Evolutionary conservation across 2,329 filamentous ascomycete genomes (phyloP), one percentile per base, ranked within the genome.

Genomic region (Stachybotrys echinatus): DNA sequence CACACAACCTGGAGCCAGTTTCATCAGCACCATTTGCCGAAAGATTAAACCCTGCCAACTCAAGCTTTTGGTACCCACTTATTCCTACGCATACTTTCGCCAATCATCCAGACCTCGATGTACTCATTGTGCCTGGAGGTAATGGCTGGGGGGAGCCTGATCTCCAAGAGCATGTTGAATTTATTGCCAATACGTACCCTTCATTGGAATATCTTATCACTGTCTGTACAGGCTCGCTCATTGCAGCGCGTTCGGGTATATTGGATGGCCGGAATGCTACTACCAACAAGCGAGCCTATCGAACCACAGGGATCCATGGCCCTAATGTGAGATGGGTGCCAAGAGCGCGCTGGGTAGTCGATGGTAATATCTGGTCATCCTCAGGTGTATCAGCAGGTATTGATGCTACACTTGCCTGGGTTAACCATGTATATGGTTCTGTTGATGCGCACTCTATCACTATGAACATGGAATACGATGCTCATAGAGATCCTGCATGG

Each of bases 331-430:
- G 74, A 0, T 87, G 83, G 83, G 65, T 80, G 17, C 62, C 68
- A 0, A 68, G 71, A 42, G 83, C 83, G 8, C 69, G 83, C 43
- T 86, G 82, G 83, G 77, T 83, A 0, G 67, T 66, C 0, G 80
- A 84, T 59, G 81, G 76, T 2, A 81, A 84, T 49, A 68, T 84
- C 2, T 86, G 82, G 81, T 82, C 77, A 0, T 76, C 75, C 2
- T 81, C 79, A 0, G 83, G 83, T 0, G 75, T 86, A 5, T 76
- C 74, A 47, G 65, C 66, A 1, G 68, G 68, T 5, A 69, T 71
- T 2, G 68, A 71, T 49, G 68, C 68, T 65, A 64, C 60, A 12
- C 69, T 63, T 51, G 66, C 61, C 0, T 71, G 42, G 42, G 23
- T 45, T 12, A 45, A 45, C 42, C 42, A 45, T 59, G 31, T 45